Evolutionary conservation across 495 filamentous ascomycete species (phyloP), one percentile per base, ranked within the genome.

Genomic region (Annulohypoxylon maeteangense): DNA sequence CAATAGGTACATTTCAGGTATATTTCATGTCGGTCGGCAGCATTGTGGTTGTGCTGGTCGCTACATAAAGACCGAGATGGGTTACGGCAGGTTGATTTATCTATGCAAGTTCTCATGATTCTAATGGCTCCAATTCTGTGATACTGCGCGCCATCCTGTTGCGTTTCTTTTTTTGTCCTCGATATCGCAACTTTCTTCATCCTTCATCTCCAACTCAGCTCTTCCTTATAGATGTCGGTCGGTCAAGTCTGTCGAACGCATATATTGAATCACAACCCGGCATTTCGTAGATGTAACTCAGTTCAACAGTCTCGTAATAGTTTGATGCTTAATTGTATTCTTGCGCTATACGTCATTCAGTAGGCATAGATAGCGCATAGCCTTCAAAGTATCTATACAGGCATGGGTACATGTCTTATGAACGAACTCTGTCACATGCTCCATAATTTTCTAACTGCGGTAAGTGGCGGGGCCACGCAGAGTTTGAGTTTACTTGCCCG

Each of bases 391-490:
- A 48, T 25, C 45, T 25, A 18, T 44, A 44, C 40, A 1, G 40
- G 7, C 20, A 4, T 18, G 20, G 40, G 40, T 44, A 44, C 40
- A 44, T 44, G 40, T 44, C 6, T 18, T 44, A 20, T 23, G 18
- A 20, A 31, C 7, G 25, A 32, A 16, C 29, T 29, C 36, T 12
- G 63, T 74, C 71, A 74, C 71, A 74, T 74, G 67, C 71, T 64
- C 71, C 71, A 74, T 64, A 70, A 67, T 42, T 67, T 53, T 56
- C 36, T 40, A 40, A 40, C 36, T 40, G 36, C 36, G 36, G 62
- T 40, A 38, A 18, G 54, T 40, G 32, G 32, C 54, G 54, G 32
- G 32, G 34, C 54, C 29, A 12, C 40, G 58, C n/a, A n/a, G n/a
- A n/a, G n/a, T n/a, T n/a, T n/a, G 16, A 67, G 64, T 55, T 67